A percentile compares a stretch with the other conserved stretches of the same genome.
Conservation (phyloP, 805 yeast species). For the Myxozyma sirexii region DNA sequence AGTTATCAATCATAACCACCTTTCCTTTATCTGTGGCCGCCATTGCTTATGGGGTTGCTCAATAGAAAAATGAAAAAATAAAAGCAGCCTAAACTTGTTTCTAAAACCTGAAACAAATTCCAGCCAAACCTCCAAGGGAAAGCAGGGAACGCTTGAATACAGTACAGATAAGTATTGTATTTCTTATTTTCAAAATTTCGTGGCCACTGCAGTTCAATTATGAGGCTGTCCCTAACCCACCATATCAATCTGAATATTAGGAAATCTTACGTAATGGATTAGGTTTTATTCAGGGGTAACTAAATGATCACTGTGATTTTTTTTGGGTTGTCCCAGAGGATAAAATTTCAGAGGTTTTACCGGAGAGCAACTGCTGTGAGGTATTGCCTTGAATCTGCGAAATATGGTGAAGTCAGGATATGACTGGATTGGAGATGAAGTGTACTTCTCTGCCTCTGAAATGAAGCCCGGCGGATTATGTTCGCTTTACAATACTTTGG, state of each 20-base stretch:
- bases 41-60: background rate
- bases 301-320: no score
- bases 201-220: background rate
- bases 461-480: background rate
- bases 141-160: background rate
- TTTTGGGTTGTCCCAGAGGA: no score
- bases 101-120: background rate
- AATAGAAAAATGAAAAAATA: background rate
- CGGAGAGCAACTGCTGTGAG: no score
- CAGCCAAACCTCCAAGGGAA: background rate
- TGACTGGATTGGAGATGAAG: background rate
- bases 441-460: background rate
- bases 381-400: background rate
- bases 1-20: constrained; percentile 81
- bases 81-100: background rate
- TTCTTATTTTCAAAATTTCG: background rate
- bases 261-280: background rate
- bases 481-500: background rate
- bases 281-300: background rate
- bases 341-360: no score
- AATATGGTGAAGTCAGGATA: background rate
- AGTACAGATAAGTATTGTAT: background rate
- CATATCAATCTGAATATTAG: background rate
- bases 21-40: constrained; percentile 12
- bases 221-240: background rate